Percentiles rank a stretch among this genome's conserved stretches.
phyloP scores from a whole-genome alignment of 148 eudicot species.

The Amaranthus hypochondriacus region DNA sequence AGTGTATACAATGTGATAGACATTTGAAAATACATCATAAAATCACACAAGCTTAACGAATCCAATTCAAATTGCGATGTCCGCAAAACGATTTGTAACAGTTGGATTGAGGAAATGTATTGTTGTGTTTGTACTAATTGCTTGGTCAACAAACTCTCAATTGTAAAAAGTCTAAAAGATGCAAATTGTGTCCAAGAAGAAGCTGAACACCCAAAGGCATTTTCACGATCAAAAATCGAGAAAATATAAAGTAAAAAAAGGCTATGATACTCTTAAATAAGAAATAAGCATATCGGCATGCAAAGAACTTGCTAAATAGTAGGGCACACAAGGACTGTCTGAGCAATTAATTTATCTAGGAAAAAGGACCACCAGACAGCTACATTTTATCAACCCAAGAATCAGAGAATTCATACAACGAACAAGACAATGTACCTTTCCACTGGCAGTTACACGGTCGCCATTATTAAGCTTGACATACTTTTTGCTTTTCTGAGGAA shows the following conservation, averaged over 20 bases:
- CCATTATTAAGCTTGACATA: constrained; percentile 82
- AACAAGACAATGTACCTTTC: constrained; percentile 55
- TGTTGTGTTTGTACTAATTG: not conserved
- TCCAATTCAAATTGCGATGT: too few species aligned
- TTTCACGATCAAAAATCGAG: not conserved
- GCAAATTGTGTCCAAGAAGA: not conserved
- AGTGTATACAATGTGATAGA: not conserved
- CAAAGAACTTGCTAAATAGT: not conserved
- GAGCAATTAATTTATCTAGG: not conserved
- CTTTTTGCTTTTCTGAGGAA: constrained; percentile 77
- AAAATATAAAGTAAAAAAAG: not conserved
- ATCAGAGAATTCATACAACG: constrained; percentile 7
- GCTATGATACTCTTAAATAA: too few species aligned
- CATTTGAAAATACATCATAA: not conserved
- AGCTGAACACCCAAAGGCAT: not conserved
- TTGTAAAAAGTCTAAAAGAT: not conserved
- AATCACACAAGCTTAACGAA: too few species aligned
- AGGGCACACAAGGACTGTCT: not conserved
- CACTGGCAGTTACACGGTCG: constrained; percentile 83
- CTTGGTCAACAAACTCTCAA: not conserved
- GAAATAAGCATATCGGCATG: not conserved
- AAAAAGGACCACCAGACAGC: not conserved
- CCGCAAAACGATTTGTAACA: too few species aligned
- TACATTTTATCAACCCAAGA: not conserved
- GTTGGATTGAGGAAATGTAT: too few species aligned